Percentiles rank a stretch among this genome's conserved stretches.
phyloP scores from a whole-genome alignment of 164 flowering plant species.

The Cinnamomum micranthum region DNA sequence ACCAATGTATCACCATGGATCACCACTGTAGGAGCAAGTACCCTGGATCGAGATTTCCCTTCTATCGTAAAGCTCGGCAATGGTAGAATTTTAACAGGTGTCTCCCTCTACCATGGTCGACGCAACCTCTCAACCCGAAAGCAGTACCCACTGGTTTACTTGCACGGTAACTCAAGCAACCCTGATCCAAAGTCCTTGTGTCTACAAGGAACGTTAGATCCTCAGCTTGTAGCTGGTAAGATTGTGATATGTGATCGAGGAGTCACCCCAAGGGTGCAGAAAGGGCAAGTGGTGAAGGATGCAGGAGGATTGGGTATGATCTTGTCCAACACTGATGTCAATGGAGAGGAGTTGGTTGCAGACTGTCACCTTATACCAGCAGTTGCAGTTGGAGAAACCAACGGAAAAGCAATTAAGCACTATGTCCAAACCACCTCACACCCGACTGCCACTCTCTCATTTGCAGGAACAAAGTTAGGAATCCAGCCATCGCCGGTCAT shows the following conservation, averaged over 20 bases:
- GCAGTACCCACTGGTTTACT: constrained; percentile 57
- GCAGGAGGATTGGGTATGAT: constrained; percentile 47
- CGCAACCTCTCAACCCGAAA: constrained; percentile 27
- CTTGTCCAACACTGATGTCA: constrained; percentile 22
- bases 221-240: constrained; percentile 33
- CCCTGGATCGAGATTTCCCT: constrained; percentile 86
- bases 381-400: constrained; percentile 22
- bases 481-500: constrained; percentile 27
- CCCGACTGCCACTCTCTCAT: constrained; percentile 26
- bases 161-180: constrained; percentile 54
- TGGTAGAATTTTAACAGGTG: constrained; percentile 40
- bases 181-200: constrained; percentile 69
- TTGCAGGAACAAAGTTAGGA: constrained; percentile 26
- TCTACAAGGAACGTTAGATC: constrained; percentile 42
- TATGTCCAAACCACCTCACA: constrained; percentile 11
- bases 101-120: constrained; percentile 69
- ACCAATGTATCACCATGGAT: constrained; percentile 89
- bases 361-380: constrained; percentile 35
- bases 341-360: constrained; percentile 32
- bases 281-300: constrained; percentile 37
- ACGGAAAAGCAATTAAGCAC: constrained; percentile 25
- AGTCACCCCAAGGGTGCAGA: constrained; percentile 23
- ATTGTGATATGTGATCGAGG: constrained; percentile 48
- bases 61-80: constrained; percentile 54
- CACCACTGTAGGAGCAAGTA: constrained; percentile 86